phyloP scores from a whole-genome alignment of 2,329 filamentous ascomycete genomes.

The Dactylellina parvicollis region DNA sequence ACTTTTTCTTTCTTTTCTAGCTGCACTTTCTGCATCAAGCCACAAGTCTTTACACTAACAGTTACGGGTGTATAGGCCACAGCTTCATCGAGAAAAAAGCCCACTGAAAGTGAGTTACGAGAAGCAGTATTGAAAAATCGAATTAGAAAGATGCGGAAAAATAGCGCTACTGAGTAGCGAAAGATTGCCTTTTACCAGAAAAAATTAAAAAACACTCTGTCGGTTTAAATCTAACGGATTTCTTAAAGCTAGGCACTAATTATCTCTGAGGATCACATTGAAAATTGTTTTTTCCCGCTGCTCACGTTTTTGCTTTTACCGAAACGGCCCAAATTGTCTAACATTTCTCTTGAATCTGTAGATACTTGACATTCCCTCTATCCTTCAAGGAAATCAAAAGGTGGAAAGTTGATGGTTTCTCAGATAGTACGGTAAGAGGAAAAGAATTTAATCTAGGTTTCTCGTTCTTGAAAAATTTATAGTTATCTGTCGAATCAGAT shows the following conservation, averaged over 20 bases:
- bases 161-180: slow-evolving; percentile 10
- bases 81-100: slow-evolving; percentile 17
- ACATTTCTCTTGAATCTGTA: slow-evolving; percentile 44
- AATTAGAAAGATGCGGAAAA: slow-evolving; percentile 47
- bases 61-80: background rate
- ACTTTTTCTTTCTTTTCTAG: background rate
- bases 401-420: background rate
- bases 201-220: background rate
- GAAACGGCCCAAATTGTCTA: slow-evolving; percentile 32
- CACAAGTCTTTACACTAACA: slow-evolving; percentile 14
- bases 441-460: slow-evolving; percentile 16
- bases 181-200: background rate
- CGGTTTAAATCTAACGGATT: slow-evolving; percentile 6
- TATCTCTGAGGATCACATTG: background rate
- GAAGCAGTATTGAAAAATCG: slow-evolving; percentile 48
- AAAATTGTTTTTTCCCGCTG: background rate
- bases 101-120: slow-evolving; percentile 48
- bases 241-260: background rate
- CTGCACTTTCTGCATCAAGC: too few species aligned
- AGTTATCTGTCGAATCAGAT: background rate
- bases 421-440: slow-evolving; percentile 18
- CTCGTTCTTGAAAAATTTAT: background rate
- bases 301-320: slow-evolving; percentile 9
- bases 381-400: slow-evolving; percentile 21
- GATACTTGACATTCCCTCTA: slow-evolving; percentile 32